phyloP scores from a whole-genome alignment of 768 basidiomycete species.

The Mrakia frigida region DNA sequence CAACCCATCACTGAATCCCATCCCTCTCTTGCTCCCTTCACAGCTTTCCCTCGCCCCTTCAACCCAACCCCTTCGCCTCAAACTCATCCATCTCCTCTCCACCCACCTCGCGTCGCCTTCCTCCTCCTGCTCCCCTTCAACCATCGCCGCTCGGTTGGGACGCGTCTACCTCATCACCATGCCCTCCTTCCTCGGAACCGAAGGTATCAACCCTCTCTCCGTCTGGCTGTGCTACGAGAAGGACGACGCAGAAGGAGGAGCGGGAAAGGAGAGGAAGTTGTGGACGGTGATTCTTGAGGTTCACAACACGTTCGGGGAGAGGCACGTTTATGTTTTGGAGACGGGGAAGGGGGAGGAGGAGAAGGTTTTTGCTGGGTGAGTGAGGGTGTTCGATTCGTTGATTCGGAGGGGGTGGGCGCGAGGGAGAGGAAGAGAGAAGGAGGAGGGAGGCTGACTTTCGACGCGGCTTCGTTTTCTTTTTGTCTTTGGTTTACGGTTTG shows the following conservation, averaged over 20 bases:
- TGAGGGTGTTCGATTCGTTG: too few species aligned
- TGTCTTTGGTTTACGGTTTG: too few species aligned
- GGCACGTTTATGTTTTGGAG: constrained; percentile 58
- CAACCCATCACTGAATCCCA: not conserved
- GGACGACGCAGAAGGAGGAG: constrained; percentile 15
- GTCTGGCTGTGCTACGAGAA: constrained; percentile 60
- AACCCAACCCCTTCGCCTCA: constrained; percentile 18
- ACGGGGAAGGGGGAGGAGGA: constrained; percentile 50
- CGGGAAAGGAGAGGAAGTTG: constrained; percentile 31
- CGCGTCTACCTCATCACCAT: constrained; percentile 71
- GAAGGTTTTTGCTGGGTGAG: not conserved
- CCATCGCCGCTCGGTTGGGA: constrained; percentile 40
- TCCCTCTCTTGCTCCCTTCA: not conserved
- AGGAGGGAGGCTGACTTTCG: not conserved
- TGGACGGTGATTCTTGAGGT: constrained; percentile 56
- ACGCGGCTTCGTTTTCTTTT: not conserved
- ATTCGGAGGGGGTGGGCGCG: too few species aligned
- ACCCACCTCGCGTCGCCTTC: constrained; percentile 23
- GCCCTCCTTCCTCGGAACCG: constrained; percentile 61
- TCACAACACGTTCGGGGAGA: constrained; percentile 70
- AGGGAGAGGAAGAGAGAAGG: not conserved
- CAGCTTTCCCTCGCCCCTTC: not conserved
- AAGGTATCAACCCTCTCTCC: constrained; percentile 66
- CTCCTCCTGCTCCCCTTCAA: not conserved
- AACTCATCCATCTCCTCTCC: constrained; percentile 13